phyloP scores from a whole-genome alignment of 192 early-diverging fungal genomes.

The Umbelopsis isabellina region DNA sequence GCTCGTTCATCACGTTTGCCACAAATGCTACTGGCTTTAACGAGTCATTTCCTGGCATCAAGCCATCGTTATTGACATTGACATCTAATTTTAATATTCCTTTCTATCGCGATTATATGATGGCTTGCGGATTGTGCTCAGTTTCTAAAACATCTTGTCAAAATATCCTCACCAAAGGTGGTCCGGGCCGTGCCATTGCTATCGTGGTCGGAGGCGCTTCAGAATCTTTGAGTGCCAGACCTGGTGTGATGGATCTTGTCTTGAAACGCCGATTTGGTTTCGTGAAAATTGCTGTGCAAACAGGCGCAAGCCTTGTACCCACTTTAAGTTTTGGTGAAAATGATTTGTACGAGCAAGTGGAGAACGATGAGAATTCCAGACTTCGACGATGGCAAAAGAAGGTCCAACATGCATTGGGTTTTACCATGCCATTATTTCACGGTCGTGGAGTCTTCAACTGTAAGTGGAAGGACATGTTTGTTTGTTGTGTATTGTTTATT shows the following conservation, averaged over 20 bases:
- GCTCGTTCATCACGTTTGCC: slow-evolving; percentile 78
- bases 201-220: slow-evolving; percentile 92
- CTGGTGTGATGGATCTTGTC: slow-evolving; percentile 65
- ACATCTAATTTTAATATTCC: slow-evolving; percentile 86
- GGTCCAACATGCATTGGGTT: slow-evolving; percentile 69
- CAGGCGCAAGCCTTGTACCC: slow-evolving; percentile 80
- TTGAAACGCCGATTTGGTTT: slow-evolving; percentile 86
- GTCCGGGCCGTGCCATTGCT: slow-evolving; percentile 68
- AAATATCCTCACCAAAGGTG: slow-evolving; percentile 64
- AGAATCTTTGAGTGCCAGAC: slow-evolving; percentile 74
- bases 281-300: slow-evolving; percentile 83
- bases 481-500: neutral
- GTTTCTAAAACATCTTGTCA: slow-evolving; percentile 82
- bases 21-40: slow-evolving; percentile 80
- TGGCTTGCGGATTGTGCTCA: slow-evolving; percentile 79
- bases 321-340: slow-evolving; percentile 94
- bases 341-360: slow-evolving; percentile 81
- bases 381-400: slow-evolving; percentile 67
- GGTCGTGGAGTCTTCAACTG: slow-evolving; percentile 90
- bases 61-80: slow-evolving; percentile 78
- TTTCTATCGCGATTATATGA: slow-evolving; percentile 80
- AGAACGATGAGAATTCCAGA: slow-evolving; percentile 62
- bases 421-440: slow-evolving; percentile 76
- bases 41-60: slow-evolving; percentile 77
- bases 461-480: slow-evolving; percentile 40